These are phyloP conservation scores for Tulasnella sp. DNA, from an alignment of 768 basidiomycete genomes.

Conservation along the genomic window DNA sequence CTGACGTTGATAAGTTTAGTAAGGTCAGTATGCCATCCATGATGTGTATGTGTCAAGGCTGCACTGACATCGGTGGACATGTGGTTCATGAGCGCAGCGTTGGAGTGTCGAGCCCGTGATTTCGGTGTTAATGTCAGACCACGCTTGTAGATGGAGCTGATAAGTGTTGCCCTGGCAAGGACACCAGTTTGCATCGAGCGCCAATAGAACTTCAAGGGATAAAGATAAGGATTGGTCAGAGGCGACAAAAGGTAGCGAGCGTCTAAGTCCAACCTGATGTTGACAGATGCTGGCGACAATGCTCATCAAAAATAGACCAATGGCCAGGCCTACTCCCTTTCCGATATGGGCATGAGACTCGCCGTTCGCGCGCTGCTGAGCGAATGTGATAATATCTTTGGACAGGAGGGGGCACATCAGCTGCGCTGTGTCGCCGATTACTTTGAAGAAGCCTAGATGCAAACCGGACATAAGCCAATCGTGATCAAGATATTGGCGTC, in stretches of 20 bases:
- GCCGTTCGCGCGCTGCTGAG: constrained; percentile 37
- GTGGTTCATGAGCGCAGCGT: constrained; percentile 49
- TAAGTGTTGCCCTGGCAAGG: constrained; percentile 53
- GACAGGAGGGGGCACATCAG: constrained; percentile 54
- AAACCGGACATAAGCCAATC: not conserved
- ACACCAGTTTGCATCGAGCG: constrained; percentile 58
- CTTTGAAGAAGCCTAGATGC: constrained; percentile 36
- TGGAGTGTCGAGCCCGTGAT: constrained; percentile 50
- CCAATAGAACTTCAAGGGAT: constrained; percentile 53
- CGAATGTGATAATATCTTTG: constrained; percentile 53
- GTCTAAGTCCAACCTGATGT: constrained; percentile 42
- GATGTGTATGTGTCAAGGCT: constrained; percentile 47
- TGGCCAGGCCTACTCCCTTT: constrained; percentile 47
- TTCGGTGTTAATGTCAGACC: constrained; percentile 55
- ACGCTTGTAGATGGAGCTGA: constrained; percentile 60
- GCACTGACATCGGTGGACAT: constrained; percentile 52
- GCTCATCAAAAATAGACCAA: constrained; percentile 42
- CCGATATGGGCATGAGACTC: constrained; percentile 30
- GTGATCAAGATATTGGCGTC: not conserved
- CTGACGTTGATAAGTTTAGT: not conserved
- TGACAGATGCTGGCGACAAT: constrained; percentile 45
- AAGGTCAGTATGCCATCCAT: not conserved
- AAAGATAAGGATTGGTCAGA: not conserved
- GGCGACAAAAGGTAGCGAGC: no score
- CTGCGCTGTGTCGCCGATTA: constrained; percentile 48